Conservation (phyloP, 305 asterid species). For the Solanum chacoense region DNA sequence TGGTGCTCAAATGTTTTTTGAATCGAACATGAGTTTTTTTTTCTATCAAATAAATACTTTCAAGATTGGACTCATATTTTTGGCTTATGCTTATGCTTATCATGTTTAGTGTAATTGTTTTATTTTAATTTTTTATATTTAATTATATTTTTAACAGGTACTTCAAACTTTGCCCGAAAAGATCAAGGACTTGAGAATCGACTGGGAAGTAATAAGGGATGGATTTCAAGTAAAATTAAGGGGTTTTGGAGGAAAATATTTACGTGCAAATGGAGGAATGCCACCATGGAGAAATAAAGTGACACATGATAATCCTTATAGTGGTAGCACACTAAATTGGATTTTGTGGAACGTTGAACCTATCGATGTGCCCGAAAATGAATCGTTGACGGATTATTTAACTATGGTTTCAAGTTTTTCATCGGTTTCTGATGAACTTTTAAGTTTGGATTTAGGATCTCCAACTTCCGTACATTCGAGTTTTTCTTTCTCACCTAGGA, state of each 20-base stretch:
- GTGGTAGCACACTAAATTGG: constrained; percentile 50
- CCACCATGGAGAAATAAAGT: constrained; percentile 90
- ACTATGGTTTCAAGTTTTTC: constrained; percentile 68
- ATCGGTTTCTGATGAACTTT: constrained; percentile 57
- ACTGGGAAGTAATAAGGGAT: constrained; percentile 77
- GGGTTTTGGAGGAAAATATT: constrained; percentile 43
- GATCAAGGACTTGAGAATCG: constrained; percentile 20
- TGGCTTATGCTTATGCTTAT: background rate
- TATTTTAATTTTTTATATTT: too few species aligned
- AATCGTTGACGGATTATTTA: constrained; percentile 42
- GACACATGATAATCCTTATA: constrained; percentile 56
- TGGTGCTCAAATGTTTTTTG: background rate
- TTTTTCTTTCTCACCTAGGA: constrained; percentile 34
- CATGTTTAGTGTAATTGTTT: background rate
- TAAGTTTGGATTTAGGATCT: constrained; percentile 45
- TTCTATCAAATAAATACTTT: too few species aligned
- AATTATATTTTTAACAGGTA: constrained; percentile 4
- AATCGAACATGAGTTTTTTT: background rate
- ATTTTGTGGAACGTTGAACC: constrained; percentile 70
- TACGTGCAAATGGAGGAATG: constrained; percentile 87
- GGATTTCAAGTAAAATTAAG: constrained; percentile 66
- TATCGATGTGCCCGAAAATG: constrained; percentile 63
- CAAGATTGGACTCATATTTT: background rate
- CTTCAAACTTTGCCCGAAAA: constrained; percentile 36
- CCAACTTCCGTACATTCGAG: constrained; percentile 43